Evolutionary conservation across 2,329 filamentous ascomycete species (phyloP), one percentile per base, ranked within the genome.

Genomic region (Nannizziopsis barbatae): DNA sequence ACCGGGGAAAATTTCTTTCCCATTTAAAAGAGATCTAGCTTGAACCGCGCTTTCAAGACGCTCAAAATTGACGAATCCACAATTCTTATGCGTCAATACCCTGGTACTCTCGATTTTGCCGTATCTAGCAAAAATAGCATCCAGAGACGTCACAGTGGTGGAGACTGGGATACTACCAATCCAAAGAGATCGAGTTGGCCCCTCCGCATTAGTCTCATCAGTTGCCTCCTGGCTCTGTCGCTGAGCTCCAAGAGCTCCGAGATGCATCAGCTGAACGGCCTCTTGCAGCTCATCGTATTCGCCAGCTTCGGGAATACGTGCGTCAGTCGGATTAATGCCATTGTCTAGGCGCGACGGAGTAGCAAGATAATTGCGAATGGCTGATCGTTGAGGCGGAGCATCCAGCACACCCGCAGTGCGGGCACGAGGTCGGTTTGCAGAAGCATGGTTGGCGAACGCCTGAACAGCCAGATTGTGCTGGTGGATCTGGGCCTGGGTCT

Each of bases 61-160:
- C 67, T 96, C 88, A 60, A 95, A 98, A 67, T 98, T 98, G 62
- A 98, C 90, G 58, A 98, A 98, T 2, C 90, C 92, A 63, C 92
- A 98, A 68, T 95, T 96, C 75, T 98, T 98, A 73, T 98, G 88
- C 0, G 92, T 96, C 53, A 98, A 74, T 3, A 98, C 92, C 55
- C 92, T 79, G 22, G 87, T 90, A 2, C 90, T 95, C 56, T 92
- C 76, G 54, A 98, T 95, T 2, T 84, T 77, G 8, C 92, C 92
- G 57, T 92, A 94, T n/a, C 82, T 77, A 65, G 86, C 86, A 71
- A 98, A 98, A 70, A 96, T 95, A 55, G 93, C 88, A 50, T 87
- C 87, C 52, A 98, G 71, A 0, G 92, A 96, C 1, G 90, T 94
- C 9, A 92, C 89, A 0, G 92, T 98, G 1, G 92, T 98, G 2